These are phyloP conservation scores for Saccharum hybrid DNA, from an alignment of 202 grass and related monocot species.

Conservation along the genomic window DNA sequence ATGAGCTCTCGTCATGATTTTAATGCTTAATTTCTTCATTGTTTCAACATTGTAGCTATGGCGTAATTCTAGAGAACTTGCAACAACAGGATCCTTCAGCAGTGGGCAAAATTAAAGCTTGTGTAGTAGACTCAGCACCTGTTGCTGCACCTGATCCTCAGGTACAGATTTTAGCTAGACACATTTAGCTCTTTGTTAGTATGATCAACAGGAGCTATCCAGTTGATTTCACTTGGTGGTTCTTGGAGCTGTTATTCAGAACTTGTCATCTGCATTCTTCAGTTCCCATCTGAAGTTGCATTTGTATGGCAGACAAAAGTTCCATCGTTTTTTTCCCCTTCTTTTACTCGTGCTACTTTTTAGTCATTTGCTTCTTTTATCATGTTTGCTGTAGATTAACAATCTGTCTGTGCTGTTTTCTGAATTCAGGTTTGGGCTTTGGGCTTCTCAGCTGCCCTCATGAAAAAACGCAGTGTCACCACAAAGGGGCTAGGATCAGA, in stretches of 20 bases:
- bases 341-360: background rate
- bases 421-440: slow-evolving; percentile 81
- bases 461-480: slow-evolving; percentile 80
- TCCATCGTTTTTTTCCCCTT: background rate
- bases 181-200: background rate
- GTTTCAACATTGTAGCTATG: slow-evolving; percentile 63
- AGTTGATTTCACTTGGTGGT: slow-evolving; percentile 11
- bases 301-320: slow-evolving; percentile 20
- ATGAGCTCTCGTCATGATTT: background rate
- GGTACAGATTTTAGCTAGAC: slow-evolving; percentile 49
- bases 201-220: background rate
- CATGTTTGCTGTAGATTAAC: slow-evolving; percentile 1
- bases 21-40: background rate
- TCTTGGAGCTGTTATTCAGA: background rate
- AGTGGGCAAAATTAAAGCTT: slow-evolving; percentile 87
- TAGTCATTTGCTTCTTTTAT: slow-evolving; percentile 10
- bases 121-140: slow-evolving; percentile 85
- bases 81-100: slow-evolving; percentile 60
- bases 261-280: background rate
- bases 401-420: slow-evolving; percentile 1
- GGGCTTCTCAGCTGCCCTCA: slow-evolving; percentile 91
- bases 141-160: slow-evolving; percentile 86
- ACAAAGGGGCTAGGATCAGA: slow-evolving; percentile 55
- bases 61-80: slow-evolving; percentile 82
- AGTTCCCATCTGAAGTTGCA: background rate